Base-by-base conservation (phyloP, 1,284 basidiomycete species). In the Ceratobasidium theobromae region DNA sequence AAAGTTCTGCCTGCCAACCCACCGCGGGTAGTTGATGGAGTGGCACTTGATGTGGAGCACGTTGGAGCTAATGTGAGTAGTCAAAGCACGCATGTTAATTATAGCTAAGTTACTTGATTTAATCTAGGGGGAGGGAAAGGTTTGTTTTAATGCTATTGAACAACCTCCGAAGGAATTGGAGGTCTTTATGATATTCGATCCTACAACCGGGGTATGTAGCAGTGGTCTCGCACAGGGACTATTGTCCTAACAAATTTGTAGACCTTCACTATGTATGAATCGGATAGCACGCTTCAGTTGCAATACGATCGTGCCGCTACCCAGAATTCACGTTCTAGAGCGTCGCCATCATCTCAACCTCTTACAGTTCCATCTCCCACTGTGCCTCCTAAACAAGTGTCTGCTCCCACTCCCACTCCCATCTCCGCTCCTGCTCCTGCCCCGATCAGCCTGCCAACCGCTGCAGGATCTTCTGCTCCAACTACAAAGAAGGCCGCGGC, bases 171-270 rank as follows among this genome's bases (percentile, higher is more conserved):
- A 62, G 30, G 58, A 62, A 12, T n/a, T 62, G 46, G 58, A 62
- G 35, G 58, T 62, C 25, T 62, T 62, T 23, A 62, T 62, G 58
- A 46, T 62, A 21, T 62, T 62, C n/a, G 58, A 62, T 41, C 58
- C 58, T 30, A 62, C 33, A 27, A 62, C 58, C 4, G 58, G 58
- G 4, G 58, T 62, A 40, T 18, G 58, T 62, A 32, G 6, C 28
- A 14, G 23, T 35, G 27, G 28, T n/a, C 23, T 11, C 27, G 18
- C 43, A 45, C 48, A 21, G n/a, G 9, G 18, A 30, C 18, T 33
- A n/a, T n/a, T n/a, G 9, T 45, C 18, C 46, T 62, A 51, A 62
- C 23, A 32, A 3, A 16, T 6, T 23, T 51, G 14, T 33, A 62
- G 58, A 32, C 46, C 11, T 62, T 62, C 51, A 62, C 58, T 18